Conservation (phyloP, 2,329 filamentous ascomycete species). For the Neopestalotiopsis sp. region DNA sequence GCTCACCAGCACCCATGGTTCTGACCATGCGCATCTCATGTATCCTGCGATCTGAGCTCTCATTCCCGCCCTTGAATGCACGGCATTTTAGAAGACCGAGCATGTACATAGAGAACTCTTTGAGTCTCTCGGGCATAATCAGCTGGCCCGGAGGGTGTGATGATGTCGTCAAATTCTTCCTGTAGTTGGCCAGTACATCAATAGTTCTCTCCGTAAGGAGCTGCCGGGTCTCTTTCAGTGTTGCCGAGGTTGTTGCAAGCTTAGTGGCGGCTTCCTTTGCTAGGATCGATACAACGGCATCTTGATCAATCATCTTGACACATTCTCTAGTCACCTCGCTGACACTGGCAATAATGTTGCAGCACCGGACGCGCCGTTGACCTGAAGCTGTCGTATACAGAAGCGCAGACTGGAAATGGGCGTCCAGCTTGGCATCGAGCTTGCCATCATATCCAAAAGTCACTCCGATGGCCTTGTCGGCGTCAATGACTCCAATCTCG, state of each 20-base stretch:
- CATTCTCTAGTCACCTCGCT: slow-evolving; percentile 82
- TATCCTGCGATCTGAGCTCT: slow-evolving; percentile 87
- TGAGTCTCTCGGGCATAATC: slow-evolving; percentile 92
- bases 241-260: slow-evolving; percentile 70
- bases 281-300: slow-evolving; percentile 85
- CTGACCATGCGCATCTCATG: slow-evolving; percentile 92
- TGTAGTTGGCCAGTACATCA: slow-evolving; percentile 88
- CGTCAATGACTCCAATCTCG: slow-evolving; percentile 89
- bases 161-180: slow-evolving; percentile 85
- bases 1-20: slow-evolving; percentile 82
- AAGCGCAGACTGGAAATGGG: slow-evolving; percentile 94
- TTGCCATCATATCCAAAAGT: slow-evolving; percentile 97
- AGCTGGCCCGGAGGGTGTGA: slow-evolving; percentile 89
- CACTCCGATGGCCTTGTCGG: slow-evolving; percentile 90
- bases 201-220: slow-evolving; percentile 89
- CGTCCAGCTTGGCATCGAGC: slow-evolving; percentile 93
- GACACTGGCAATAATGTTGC: slow-evolving; percentile 91
- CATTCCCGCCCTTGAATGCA: slow-evolving; percentile 90
- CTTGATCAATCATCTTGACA: slow-evolving; percentile 95
- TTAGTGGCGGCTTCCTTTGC: slow-evolving; percentile 94
- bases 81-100: slow-evolving; percentile 87
- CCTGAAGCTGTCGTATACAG: slow-evolving; percentile 92
- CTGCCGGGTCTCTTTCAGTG: slow-evolving; percentile 84
- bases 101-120: slow-evolving; percentile 97
- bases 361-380: slow-evolving; percentile 88